Conservation (phyloP, 1,284 basidiomycete genomes). For the Irpex rosettiformis region DNA sequence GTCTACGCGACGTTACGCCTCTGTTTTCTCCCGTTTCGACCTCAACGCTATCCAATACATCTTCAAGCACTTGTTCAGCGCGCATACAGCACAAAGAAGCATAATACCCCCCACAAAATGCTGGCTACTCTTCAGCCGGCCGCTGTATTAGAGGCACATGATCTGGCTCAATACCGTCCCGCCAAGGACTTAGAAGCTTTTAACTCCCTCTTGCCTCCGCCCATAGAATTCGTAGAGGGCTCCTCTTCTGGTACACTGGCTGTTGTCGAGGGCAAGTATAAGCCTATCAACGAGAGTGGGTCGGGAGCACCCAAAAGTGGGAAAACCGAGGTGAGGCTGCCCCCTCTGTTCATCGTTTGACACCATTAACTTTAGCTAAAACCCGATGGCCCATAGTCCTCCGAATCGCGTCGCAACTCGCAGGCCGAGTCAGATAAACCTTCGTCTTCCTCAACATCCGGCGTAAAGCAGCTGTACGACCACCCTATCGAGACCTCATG, state of each 20-base stretch:
- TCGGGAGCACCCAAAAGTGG: slow-evolving; percentile 34
- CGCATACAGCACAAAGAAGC: neutral
- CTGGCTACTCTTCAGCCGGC: slow-evolving; percentile 56
- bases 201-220: slow-evolving; percentile 68
- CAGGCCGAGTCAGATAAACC: neutral
- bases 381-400: neutral
- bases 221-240: slow-evolving; percentile 77
- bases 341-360: neutral
- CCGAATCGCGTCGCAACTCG: neutral
- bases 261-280: slow-evolving; percentile 68
- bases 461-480: slow-evolving; percentile 36
- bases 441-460: slow-evolving; percentile 7
- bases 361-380: neutral
- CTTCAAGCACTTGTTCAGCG: neutral
- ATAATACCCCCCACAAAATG: slow-evolving; percentile 33
- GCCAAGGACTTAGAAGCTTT: slow-evolving; percentile 69
- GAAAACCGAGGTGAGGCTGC: slow-evolving; percentile 34
- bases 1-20: neutral
- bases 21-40: neutral
- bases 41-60: neutral
- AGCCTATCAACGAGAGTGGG: slow-evolving; percentile 62
- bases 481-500: slow-evolving; percentile 55
- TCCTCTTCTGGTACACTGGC: slow-evolving; percentile 71
- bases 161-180: slow-evolving; percentile 56
- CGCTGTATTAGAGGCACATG: slow-evolving; percentile 45